Conservation (phyloP, 1,139 yeast genomes). For the Suhomyces kunorum region DNA sequence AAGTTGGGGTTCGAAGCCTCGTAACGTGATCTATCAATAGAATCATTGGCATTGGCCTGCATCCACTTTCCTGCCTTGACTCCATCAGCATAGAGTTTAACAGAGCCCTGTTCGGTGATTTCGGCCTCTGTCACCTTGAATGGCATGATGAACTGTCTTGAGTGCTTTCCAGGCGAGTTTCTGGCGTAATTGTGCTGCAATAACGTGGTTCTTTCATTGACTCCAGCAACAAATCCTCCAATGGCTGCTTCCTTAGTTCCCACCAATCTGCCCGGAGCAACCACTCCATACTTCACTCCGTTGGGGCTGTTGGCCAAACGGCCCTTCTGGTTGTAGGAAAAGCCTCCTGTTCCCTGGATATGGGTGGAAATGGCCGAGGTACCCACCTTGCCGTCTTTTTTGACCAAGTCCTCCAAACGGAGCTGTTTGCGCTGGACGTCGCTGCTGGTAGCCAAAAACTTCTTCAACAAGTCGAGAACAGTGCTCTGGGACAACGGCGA, state of each 20-base stretch:
- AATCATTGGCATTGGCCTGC: constrained; percentile 25
- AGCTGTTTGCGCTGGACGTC: constrained; percentile 24
- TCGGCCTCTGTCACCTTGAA: constrained; percentile 46
- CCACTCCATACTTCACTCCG: constrained; percentile 60
- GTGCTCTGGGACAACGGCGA: constrained; percentile 21
- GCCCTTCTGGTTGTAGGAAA: constrained; percentile 71
- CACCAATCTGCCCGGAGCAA: constrained; percentile 72
- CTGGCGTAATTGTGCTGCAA: constrained; percentile 45
- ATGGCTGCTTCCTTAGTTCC: constrained; percentile 59
- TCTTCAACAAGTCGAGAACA: constrained; percentile 27
- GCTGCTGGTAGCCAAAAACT: constrained; percentile 27
- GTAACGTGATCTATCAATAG: constrained; percentile 26
- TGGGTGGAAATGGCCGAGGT: constrained; percentile 15
- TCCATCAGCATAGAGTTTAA: constrained; percentile 44
- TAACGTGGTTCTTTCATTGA: constrained; percentile 38
- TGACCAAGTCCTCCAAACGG: constrained; percentile 26
- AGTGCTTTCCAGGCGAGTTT: constrained; percentile 45
- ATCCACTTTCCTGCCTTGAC: constrained; percentile 46
- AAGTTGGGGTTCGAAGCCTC: constrained; percentile 37
- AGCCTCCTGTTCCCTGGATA: constrained; percentile 70
- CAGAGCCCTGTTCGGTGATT: constrained; percentile 37
- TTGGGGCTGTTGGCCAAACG: constrained; percentile 72
- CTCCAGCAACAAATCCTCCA: constrained; percentile 69
- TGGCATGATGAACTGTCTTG: constrained; percentile 48
- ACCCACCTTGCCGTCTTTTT: constrained; percentile 18